Evolutionary conservation across 495 filamentous ascomycete species (phyloP), one percentile per base, ranked within the genome.

Genomic region (Penicillium verhagenii): DNA sequence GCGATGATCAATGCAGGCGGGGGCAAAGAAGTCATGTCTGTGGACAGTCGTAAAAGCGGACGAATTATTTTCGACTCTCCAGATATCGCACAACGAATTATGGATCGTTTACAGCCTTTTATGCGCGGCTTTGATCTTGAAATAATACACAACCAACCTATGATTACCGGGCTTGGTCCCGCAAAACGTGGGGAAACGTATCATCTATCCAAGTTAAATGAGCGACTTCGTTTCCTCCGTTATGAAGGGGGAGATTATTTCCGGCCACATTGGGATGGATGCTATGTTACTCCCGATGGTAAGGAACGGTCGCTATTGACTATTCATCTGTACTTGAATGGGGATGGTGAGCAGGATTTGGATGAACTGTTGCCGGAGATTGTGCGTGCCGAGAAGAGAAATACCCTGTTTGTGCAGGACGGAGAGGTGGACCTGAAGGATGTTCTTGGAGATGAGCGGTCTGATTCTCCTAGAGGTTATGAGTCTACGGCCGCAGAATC

Each of bases 251-350:
- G 89, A 0, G 82, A 91, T 59, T 93, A 87, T 66, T 96, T 96
- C 59, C 80, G 75, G 45, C 86, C 86, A 3, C 92, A 96, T 66
- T 85, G 82, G 61, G 92, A 96, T 70, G 87, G 80, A 16, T 58
- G 67, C 13, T 96, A 88, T 63, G 66, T 72, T 8, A 86, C 86
- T 9, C 77, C 81, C 1, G 80, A 86, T 57, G 63, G 74, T 18
- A 66, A 64, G 39, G 81, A 90, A 65, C 66, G 55, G 19, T 89
- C 90, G 3, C 79, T 84, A 49, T 87, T 85, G 60, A 96, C 92
- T 0, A 69, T 96, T 23, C 92, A 97, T 53, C 68, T 96, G 14
- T 97, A 96, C 67, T 78, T 97, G 47, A 92, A 89, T 64, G 78
- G 85, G 37, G 71, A 74, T 1, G 75, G 69, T n/a, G 72, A 73